Conservation (phyloP, 1,139 yeast species). For the Pichia sp. region DNA sequence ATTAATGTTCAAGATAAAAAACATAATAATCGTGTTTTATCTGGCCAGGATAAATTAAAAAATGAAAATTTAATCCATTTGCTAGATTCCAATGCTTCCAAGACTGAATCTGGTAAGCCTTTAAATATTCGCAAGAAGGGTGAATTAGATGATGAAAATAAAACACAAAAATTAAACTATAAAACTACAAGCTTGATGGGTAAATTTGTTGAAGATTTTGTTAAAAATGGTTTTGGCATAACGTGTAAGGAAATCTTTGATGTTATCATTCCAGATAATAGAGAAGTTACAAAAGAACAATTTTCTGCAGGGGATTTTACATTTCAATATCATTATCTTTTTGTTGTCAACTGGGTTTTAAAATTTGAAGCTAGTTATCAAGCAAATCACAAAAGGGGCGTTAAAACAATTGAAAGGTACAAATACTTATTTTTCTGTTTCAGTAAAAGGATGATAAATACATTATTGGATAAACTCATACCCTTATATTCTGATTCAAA, state of each 20-base stretch:
- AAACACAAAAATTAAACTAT: not conserved
- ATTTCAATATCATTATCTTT: conserved; percentile 43
- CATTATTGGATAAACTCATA: conserved; percentile 48
- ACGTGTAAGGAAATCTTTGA: conserved; percentile 38
- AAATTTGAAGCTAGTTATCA: conserved; percentile 33
- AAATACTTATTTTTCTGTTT: conserved; percentile 65
- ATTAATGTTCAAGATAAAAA: conserved; percentile 55
- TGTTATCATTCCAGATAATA: not conserved
- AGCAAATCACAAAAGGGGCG: conserved; percentile 24
- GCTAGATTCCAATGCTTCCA: conserved; percentile 42
- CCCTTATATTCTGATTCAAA: conserved; percentile 44
- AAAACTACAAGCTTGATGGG: conserved; percentile 27
- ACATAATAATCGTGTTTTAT: conserved; percentile 54
- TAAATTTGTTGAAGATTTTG: conserved; percentile 49
- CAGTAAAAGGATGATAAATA: conserved; percentile 57
- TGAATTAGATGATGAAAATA: not conserved
- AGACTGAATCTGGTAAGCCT: conserved; percentile 12
- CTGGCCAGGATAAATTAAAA: conserved; percentile 52
- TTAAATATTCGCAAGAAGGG: not conserved
- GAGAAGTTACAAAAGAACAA: not conserved
- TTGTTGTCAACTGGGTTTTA: conserved; percentile 68
- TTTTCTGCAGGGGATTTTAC: too few relatives aligned
- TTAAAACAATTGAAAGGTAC: conserved; percentile 35
- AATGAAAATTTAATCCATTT: conserved; percentile 22
- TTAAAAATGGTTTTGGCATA: conserved; percentile 73